Percentiles rank a stretch among this genome's conserved stretches.
Evolutionary conservation across 1,139 yeast species (phyloP).

Genomic region (Pichiaceae sp.): DNA sequence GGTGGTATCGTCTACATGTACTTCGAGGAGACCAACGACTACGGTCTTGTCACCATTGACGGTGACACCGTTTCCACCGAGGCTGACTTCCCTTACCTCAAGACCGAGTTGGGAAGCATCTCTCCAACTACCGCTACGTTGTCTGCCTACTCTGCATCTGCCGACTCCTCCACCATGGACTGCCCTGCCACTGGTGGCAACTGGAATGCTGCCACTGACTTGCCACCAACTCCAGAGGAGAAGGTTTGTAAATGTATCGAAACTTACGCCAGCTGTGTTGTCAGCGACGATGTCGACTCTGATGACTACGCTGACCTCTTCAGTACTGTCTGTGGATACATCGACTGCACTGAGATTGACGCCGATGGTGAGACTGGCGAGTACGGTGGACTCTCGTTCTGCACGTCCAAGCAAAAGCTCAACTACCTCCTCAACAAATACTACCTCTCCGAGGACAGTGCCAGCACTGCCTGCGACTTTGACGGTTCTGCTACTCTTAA

Average conservation of each 20-base stretch:
- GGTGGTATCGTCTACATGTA: conserved; percentile 87
- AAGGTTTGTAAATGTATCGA: conserved; percentile 55
- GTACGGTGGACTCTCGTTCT: conserved; percentile 62
- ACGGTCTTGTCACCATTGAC: conserved; percentile 52
- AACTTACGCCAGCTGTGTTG: conserved; percentile 44
- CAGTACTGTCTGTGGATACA: conserved; percentile 43
- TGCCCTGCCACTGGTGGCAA: conserved; percentile 45
- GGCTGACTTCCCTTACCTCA: conserved; percentile 50
- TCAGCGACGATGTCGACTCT: conserved; percentile 37
- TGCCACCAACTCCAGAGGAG: conserved; percentile 72
- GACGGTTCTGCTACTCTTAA: conserved; percentile 49
- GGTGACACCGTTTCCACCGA: conserved; percentile 44
- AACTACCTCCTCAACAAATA: conserved; percentile 58
- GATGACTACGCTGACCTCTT: conserved; percentile 51
- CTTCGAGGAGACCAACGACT: conserved; percentile 64
- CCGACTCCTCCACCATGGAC: conserved; percentile 25
- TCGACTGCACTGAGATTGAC: conserved; percentile 45
- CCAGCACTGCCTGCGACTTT: conserved; percentile 54
- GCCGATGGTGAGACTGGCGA: conserved; percentile 53
- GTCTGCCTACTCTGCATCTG: conserved; percentile 36
- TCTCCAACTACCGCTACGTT: conserved; percentile 48
- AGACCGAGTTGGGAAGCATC: conserved; percentile 42
- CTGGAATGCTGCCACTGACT: conserved; percentile 56
- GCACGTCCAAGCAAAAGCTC: conserved; percentile 54
- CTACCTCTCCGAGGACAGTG: conserved; percentile 41